A percentile compares a stretch with the other conserved stretches of the same genome.
Conservation (phyloP, 2,329 filamentous ascomycete species). For the Sclerotiophoma versabilis region DNA sequence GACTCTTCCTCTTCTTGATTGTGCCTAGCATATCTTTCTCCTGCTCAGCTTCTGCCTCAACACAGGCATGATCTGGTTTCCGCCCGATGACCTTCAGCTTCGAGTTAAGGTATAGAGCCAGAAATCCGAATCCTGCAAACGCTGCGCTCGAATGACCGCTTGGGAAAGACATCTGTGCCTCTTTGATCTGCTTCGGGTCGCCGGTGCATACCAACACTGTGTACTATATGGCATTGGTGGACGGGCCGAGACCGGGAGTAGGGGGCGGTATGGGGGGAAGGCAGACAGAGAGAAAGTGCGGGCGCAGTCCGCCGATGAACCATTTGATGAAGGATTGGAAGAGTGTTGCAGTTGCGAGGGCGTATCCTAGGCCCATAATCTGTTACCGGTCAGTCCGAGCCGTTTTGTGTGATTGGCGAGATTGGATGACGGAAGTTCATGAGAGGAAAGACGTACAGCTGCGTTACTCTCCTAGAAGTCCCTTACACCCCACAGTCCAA, state of each 20-base stretch:
- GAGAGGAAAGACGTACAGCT: slow-evolving; percentile 50
- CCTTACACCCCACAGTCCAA: slow-evolving; percentile 65
- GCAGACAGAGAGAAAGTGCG: slow-evolving; percentile 43
- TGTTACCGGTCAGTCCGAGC: slow-evolving; percentile 5
- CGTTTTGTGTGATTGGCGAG: too few species aligned
- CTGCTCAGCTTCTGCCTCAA: too few species aligned
- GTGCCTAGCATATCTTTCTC: neutral
- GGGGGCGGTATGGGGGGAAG: slow-evolving; percentile 16
- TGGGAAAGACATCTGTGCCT: slow-evolving; percentile 43
- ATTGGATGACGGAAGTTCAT: too few species aligned
- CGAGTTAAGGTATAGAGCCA: slow-evolving; percentile 38
- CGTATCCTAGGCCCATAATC: slow-evolving; percentile 41
- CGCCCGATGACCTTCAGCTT: slow-evolving; percentile 31
- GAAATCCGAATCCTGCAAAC: slow-evolving; percentile 42
- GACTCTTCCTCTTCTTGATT: slow-evolving; percentile 41
- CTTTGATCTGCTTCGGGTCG: slow-evolving; percentile 18
- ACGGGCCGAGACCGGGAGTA: neutral
- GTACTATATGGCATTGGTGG: slow-evolving; percentile 19
- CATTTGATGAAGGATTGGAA: slow-evolving; percentile 43
- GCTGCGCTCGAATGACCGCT: slow-evolving; percentile 41
- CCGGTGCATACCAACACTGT: slow-evolving; percentile 27
- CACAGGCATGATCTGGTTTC: neutral
- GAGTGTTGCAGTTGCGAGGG: slow-evolving; percentile 36
- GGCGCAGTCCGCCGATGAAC: slow-evolving; percentile 44
- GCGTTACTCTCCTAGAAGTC: slow-evolving; percentile 64